These are phyloP conservation scores for Aquilaria agallochum DNA, from an alignment of 441 rosid species.

Conservation along the genomic window DNA sequence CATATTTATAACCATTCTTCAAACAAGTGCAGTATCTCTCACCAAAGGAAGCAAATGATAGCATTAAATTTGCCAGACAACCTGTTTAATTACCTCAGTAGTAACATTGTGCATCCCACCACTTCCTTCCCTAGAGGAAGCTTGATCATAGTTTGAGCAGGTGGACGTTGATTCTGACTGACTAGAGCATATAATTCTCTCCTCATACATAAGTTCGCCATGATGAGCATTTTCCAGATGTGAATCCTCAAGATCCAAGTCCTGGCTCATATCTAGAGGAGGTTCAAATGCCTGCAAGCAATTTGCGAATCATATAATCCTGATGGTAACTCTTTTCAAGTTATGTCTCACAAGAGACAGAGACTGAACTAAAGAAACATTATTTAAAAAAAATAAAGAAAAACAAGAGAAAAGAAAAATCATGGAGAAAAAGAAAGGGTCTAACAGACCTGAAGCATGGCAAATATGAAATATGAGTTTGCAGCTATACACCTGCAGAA, in stretches of 20 bases:
- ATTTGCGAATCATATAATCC: conserved; percentile 15
- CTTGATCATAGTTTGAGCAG: conserved; percentile 27
- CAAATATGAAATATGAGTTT: conserved; percentile 78
- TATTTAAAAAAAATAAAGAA: conserved; percentile 1
- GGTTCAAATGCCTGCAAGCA: conserved; percentile 89
- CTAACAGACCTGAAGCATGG: conserved; percentile 81
- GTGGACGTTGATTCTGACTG: conserved; percentile 39
- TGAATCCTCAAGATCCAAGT: conserved; percentile 47
- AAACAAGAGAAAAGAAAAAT: conserved; percentile 1
- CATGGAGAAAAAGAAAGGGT: conserved; percentile 7
- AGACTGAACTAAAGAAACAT: neutral
- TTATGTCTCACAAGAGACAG: neutral
- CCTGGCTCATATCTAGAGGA: conserved; percentile 92
- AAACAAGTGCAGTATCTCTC: too few relatives aligned
- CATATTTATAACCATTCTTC: too few relatives aligned
- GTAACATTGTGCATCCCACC: conserved; percentile 20
- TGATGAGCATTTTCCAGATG: conserved; percentile 35
- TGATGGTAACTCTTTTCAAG: conserved; percentile 8
- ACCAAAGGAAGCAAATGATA: too few relatives aligned
- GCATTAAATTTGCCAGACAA: conserved; percentile 23
- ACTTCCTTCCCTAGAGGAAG: conserved; percentile 25
- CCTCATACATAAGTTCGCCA: conserved; percentile 40
- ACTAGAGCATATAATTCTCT: conserved; percentile 39
- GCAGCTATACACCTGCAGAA: conserved; percentile 76
- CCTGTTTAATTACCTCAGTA: conserved; percentile 18